Percentiles rank a stretch among this genome's conserved stretches.
Conservation (phyloP, 177 flowering plant species). For the Vitis hybrid region DNA sequence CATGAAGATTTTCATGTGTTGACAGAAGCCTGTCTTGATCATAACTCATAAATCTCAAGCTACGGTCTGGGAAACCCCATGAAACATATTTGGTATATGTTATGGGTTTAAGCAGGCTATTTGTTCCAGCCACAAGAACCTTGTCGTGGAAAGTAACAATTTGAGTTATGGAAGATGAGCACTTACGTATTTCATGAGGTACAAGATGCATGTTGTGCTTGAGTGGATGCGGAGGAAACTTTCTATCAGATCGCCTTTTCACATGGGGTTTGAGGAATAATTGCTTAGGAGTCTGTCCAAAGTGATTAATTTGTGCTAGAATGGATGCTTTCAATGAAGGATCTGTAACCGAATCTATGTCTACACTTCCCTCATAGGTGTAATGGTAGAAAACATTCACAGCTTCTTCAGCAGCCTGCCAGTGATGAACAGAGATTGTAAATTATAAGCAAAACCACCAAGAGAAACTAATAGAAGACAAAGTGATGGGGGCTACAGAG, state of each 20-base stretch:
- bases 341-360: conserved; percentile 91
- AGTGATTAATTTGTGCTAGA: conserved; percentile 96
- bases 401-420: conserved; percentile 96
- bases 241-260: conserved; percentile 76
- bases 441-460: not conserved
- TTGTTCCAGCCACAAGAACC: conserved; percentile 72
- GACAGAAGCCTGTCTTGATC: conserved; percentile 91
- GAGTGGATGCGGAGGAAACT: conserved; percentile 76
- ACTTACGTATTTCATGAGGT: conserved; percentile 75
- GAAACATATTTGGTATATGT: conserved; percentile 78
- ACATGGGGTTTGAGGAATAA: conserved; percentile 83
- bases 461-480: not conserved
- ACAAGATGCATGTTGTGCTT: conserved; percentile 63
- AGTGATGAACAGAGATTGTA: conserved; percentile 3
- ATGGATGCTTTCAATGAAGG: conserved; percentile 98
- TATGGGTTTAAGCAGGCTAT: conserved; percentile 78
- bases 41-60: conserved; percentile 84
- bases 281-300: conserved; percentile 98
- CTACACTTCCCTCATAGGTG: conserved; percentile 98
- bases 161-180: conserved; percentile 69
- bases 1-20: conserved; percentile 95
- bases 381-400: conserved; percentile 97
- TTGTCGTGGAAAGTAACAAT: conserved; percentile 71
- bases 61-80: conserved; percentile 98
- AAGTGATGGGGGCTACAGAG: no score